A percentile compares a stretch with the other conserved stretches of the same genome.
phyloP scores from a whole-genome alignment of 2,329 filamentous ascomycete genomes.

The Anthostomella pinea region DNA sequence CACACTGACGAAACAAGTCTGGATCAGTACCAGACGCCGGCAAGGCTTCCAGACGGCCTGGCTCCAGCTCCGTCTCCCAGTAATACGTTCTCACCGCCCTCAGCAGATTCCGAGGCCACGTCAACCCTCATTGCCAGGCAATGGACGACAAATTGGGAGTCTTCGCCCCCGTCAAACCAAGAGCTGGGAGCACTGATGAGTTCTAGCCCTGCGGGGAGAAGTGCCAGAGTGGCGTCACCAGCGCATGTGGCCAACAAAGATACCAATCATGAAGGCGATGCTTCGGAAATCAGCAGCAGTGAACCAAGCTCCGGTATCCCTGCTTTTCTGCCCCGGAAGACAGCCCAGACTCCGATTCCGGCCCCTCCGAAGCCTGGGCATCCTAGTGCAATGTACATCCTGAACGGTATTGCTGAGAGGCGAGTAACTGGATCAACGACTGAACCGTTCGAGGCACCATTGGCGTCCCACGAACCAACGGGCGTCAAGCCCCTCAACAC shows the following conservation, averaged over 20 bases:
- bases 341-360: neutral
- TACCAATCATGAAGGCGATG: neutral
- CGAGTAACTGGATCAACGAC: slow-evolving; percentile 7
- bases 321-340: neutral
- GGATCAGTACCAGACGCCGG: too few species aligned
- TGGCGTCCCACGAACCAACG: too few species aligned
- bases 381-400: slow-evolving; percentile 3
- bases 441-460: neutral
- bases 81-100: slow-evolving; percentile 6
- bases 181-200: slow-evolving; percentile 20
- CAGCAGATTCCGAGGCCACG: slow-evolving; percentile 18
- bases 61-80: slow-evolving; percentile 1
- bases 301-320: slow-evolving; percentile 12
- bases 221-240: neutral
- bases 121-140: slow-evolving; percentile 21
- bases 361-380: slow-evolving; percentile 3
- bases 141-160: slow-evolving; percentile 11
- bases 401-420: slow-evolving; percentile 5
- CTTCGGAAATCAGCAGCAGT: slow-evolving; percentile 1
- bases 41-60: slow-evolving; percentile 1
- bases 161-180: slow-evolving; percentile 20
- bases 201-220: slow-evolving; percentile 18
- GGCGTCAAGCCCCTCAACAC: too few species aligned
- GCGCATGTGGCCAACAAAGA: too few species aligned
- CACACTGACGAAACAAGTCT: neutral